Base-by-base conservation (phyloP, 2,329 filamentous ascomycete genomes). In the Aspergillus eucalypticola region DNA sequence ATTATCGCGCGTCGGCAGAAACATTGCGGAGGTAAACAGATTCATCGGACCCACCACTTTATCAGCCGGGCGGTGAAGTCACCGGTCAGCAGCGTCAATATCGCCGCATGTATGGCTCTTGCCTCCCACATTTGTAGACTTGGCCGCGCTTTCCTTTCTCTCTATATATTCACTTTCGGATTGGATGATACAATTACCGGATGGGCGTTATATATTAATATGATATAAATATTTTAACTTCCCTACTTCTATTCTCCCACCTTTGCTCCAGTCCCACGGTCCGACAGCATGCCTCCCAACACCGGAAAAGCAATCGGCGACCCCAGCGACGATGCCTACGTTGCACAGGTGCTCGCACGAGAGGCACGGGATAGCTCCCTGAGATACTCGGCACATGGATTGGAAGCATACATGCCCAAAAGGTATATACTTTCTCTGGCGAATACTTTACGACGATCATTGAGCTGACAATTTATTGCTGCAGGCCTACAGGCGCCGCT, bases 301-400 rank as follows among this genome's bases (percentile, higher is more conserved):
- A 59, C 61, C 50, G 61, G 59, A 38, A 68, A 67, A 51, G 49
- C 76, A 10, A 78, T 79, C 56, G 77, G 84, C 65, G 79, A 82
- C n/a, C 71, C 85, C 51, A 68, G 66, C 67, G 71, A 72, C 54
- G 76, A 80, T 59, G 71, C 79, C 23, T 92, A 92, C 70, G 87
- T 96, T 64, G 91, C 91, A 15, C 84, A 84, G 51, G 80, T 96
- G n/a, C 82, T 98, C 38, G 86, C 88, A 54, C 86, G 90, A 66
- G 93, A 97, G 75, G 93, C 93, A 11, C 87, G 84, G 60, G 86
- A 89, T 60, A 89, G 83, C 67, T 90, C 89, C 2, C 78, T 90
- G 50, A 90, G 86, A 70, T 95, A 93, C 73, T 90, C 90, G 1
- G 79, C 88, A 6, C 82, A 91, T 71, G 92, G 91, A 8, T 79